Percentiles rank a stretch among this genome's conserved stretches.
phyloP scores from a whole-genome alignment of 306 rosid genomes.

The Abrus precatorius region DNA sequence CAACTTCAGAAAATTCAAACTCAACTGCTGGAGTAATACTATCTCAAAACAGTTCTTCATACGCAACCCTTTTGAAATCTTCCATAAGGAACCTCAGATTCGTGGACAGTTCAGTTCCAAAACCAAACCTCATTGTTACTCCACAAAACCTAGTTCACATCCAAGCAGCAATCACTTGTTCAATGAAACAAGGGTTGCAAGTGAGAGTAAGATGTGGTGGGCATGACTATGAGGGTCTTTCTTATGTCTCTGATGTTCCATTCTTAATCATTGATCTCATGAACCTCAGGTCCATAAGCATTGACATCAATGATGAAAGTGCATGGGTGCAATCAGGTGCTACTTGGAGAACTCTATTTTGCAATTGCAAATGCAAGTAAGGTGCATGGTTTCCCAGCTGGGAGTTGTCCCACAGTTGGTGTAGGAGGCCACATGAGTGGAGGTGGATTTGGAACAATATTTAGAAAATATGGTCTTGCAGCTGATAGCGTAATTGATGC shows the following conservation, averaged over 20 bases:
- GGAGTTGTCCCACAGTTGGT: slow-evolving; percentile 44
- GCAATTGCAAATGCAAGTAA: slow-evolving; percentile 8
- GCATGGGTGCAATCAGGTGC: slow-evolving; percentile 52
- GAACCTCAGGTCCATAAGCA: slow-evolving; percentile 41
- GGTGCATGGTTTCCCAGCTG: slow-evolving; percentile 43
- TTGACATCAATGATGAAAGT: slow-evolving; percentile 33
- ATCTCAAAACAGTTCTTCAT: slow-evolving; percentile 48
- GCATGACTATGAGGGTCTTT: slow-evolving; percentile 54
- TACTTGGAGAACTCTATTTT: slow-evolving; percentile 39
- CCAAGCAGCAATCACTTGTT: slow-evolving; percentile 39
- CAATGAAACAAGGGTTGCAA: slow-evolving; percentile 25
- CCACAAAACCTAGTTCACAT: slow-evolving; percentile 41
- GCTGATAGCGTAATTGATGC: slow-evolving; percentile 65
- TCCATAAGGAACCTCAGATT: slow-evolving; percentile 58
- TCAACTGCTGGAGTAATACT: slow-evolving; percentile 23
- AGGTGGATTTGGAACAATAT: slow-evolving; percentile 58
- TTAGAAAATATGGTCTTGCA: slow-evolving; percentile 64
- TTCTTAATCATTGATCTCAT: slow-evolving; percentile 41
- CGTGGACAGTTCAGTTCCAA: slow-evolving; percentile 46
- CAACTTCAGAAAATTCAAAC: slow-evolving; percentile 17
- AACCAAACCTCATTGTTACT: slow-evolving; percentile 57
- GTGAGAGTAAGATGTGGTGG: slow-evolving; percentile 47
- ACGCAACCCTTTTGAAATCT: slow-evolving; percentile 49
- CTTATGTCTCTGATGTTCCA: slow-evolving; percentile 44
- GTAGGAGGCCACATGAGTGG: slow-evolving; percentile 51